Percentiles rank a stretch among this genome's conserved stretches.
These are phyloP conservation scores for Neopestalotiopsis sp. DNA, from an alignment of 2,329 filamentous ascomycete genomes.

Conservation along the genomic window DNA sequence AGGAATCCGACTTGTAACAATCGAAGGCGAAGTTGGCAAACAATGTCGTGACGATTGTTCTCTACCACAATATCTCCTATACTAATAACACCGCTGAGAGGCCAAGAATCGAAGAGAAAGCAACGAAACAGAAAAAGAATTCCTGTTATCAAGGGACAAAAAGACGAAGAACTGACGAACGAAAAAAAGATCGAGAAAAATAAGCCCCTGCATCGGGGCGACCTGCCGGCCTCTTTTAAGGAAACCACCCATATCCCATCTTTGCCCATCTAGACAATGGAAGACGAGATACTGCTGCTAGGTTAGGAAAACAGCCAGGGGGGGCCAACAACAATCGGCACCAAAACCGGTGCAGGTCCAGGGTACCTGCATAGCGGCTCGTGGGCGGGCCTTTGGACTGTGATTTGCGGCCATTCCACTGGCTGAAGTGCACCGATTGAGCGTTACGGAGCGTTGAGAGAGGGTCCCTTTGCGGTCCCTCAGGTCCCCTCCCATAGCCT, in stretches of 20 bases:
- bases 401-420: conserved; percentile 10
- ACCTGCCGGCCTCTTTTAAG: conserved; percentile 6
- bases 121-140: neutral
- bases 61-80: conserved; percentile 1
- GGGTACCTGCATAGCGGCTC: conserved; percentile 16
- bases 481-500: neutral
- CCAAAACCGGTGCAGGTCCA: neutral
- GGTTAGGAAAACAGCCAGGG: neutral
- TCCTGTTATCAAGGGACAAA: conserved; percentile 10
- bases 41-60: neutral
- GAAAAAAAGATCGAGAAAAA: neutral
- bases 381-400: neutral
- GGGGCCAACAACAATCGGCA: neutral
- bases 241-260: conserved; percentile 9
- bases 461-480: neutral
- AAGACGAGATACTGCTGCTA: neutral
- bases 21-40: neutral
- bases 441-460: neutral
- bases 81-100: neutral
- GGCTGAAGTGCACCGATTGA: conserved; percentile 10
- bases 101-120: conserved; percentile 13
- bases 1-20: conserved; percentile 10
- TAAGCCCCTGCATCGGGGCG: neutral
- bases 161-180: conserved; percentile 12
- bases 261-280: conserved; percentile 9